Base-by-base conservation (phyloP, 495 filamentous ascomycete species). In the Daldinia caldariorum region DNA sequence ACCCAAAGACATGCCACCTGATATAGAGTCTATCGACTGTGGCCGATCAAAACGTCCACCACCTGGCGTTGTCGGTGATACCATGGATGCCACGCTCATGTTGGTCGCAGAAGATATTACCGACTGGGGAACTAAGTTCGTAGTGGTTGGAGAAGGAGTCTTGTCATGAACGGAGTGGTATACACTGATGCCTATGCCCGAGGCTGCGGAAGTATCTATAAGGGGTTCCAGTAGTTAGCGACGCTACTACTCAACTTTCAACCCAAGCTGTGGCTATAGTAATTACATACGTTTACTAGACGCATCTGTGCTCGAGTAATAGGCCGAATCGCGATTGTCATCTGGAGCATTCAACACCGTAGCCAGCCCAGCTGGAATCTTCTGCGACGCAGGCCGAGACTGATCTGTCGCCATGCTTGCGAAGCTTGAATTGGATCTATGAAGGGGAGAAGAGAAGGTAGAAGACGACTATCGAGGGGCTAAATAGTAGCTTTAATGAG, bases 21-120 rank as follows among this genome's bases (percentile, higher is more conserved):
- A 57, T 69, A 74, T 79, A 34, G 82, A 82, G n/a, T 85, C 83
- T 0, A 82, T 57, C 1, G 83, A 85, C 55, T 80, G 78, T 5
- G 79, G 82, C 4, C 80, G 79, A 14, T 85, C 81, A 55, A 81
- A 82, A 49, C 82, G 79, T 20, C 72, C 73, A 71, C 76, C 79
- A 6, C 75, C 78, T 5, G 81, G 80, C 2, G 77, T 78, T 10
- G 83, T 86, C 31, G 84, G 85, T 18, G 85, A 88, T 14, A 87
- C 83, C 75, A 88, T 86, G 2, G 84, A 83, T 14, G 85, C 82
- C 34, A 87, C 84, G 58, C 84, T 87, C 85, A 87, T 87, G 58
- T 82, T 80, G 51, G 79, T 76, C 20, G 81, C 71, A 7, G 85
- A 81, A 3, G 83, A 84, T 18, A 83, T 79, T 1, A 86, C 67